Evolutionary conservation across 176 grass and related monocot genomes (phyloP).

Genomic region (Avena eriantha): DNA sequence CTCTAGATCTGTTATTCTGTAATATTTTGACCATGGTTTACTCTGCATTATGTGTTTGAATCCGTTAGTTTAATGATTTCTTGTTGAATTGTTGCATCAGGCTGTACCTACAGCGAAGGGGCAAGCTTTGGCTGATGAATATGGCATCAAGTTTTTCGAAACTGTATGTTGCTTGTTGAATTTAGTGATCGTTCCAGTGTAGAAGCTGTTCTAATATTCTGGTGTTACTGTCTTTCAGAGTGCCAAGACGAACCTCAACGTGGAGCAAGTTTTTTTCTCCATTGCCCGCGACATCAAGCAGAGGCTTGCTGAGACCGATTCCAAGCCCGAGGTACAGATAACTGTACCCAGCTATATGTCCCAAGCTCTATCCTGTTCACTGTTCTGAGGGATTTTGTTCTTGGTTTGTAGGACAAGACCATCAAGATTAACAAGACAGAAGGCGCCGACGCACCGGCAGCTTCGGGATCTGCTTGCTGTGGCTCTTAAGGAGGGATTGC

Average conservation of each 20-base stretch:
- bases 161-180: conserved; percentile 67
- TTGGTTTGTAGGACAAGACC: conserved; percentile 68
- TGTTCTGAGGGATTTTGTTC: conserved; percentile 30
- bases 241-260: conserved; percentile 95
- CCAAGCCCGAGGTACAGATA: conserved; percentile 81
- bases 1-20: conserved; percentile 15
- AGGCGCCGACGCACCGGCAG: conserved; percentile 40
- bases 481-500: conserved; percentile 60
- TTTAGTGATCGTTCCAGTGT: background rate
- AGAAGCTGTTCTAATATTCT: conserved; percentile 11
- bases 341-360: background rate
- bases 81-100: conserved; percentile 51
- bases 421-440: conserved; percentile 89
- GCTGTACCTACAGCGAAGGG: conserved; percentile 96
- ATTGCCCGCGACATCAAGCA: conserved; percentile 91
- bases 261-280: conserved; percentile 97
- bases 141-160: conserved; percentile 98
- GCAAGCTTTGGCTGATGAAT: conserved; percentile 94
- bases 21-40: background rate
- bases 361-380: background rate
- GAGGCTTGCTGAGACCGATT: conserved; percentile 80
- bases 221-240: conserved; percentile 58
- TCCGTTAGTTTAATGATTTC: conserved; percentile 10
- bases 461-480: conserved; percentile 73
- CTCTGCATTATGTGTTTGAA: background rate